Base-by-base conservation (phyloP, 163 green algal genomes). In the Prototheca cutis region DNA sequence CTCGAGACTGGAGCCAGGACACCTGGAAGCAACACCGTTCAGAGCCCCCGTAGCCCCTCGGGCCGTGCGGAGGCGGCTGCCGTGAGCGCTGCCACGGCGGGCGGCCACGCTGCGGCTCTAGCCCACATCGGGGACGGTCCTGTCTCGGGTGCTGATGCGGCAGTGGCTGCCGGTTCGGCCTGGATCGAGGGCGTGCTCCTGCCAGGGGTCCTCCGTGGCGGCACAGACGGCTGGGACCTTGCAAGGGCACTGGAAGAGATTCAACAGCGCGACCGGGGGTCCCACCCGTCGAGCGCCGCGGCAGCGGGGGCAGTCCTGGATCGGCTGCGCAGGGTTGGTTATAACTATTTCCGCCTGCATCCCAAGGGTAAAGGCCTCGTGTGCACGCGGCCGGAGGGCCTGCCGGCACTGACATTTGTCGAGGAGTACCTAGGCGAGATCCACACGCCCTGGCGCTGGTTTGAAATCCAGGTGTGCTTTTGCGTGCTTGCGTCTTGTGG, bases 341-440 rank as follows among this genome's bases (percentile, higher is more conserved):
- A 77, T 61, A 67, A 80, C 48, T 90, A 85, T 58, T 93, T 91
- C 77, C 60, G 85, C n/a, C 32, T 91, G 40, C 85, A 91, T 62
- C 85, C 85, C 31, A 93, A 93, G 63, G 88, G 87, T 19, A 63
- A 78, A 19, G 88, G 88, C 21, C 56, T 93, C 6, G 59, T 91
- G n/a, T 92, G 84, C 72, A 47, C 32, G 27, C 58, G 76, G 10
- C 34, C 59, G 10, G 85, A 55, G 3, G 88, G 87, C 8, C 40
- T 95, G 32, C 49, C 70, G 0, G 54, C 81, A 25, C 82, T 90
- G 28, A 90, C 81, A 3, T 89, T 95, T 65, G 83, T 97, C n/a
- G 77, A 93, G 62, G 83, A 95, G 74, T 97, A 97, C 70, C 66
- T 95, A 49, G 90, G 90, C 5, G 86, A 96, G 65, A 70, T 97